Evolutionary conservation across 1,139 yeast genomes (phyloP).

Genomic region (Pichia terricola): DNA sequence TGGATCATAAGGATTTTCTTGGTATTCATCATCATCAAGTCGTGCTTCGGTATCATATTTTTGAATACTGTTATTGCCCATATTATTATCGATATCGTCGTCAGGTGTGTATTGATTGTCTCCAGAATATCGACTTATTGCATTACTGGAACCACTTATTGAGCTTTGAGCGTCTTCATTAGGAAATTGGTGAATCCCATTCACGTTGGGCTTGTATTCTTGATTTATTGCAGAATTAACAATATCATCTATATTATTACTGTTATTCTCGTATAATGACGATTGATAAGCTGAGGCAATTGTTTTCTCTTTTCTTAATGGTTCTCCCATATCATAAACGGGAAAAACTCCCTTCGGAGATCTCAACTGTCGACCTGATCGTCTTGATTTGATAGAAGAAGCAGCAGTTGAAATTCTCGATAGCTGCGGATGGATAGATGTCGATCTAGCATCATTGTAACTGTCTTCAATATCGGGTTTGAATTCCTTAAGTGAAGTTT

Average conservation of each 20-base stretch:
- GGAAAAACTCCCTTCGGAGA: slow-evolving; percentile 77
- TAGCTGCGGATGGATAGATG: slow-evolving; percentile 4
- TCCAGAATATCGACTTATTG: slow-evolving; percentile 2
- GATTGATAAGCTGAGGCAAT: slow-evolving; percentile 36
- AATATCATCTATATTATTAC: slow-evolving; percentile 12
- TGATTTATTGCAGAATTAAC: slow-evolving; percentile 4
- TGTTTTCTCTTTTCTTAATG: slow-evolving; percentile 43
- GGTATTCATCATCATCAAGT: slow-evolving; percentile 1
- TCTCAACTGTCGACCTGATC: slow-evolving; percentile 21
- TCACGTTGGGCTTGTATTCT: slow-evolving; percentile 2
- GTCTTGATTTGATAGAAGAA: slow-evolving; percentile 2
- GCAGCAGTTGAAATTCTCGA: slow-evolving; percentile 5
- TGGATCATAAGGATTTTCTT: slow-evolving; percentile 19
- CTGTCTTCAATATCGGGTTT: slow-evolving; percentile 9
- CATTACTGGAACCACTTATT: background rate
- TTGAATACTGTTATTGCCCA: background rate
- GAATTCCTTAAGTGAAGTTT: slow-evolving; percentile 6
- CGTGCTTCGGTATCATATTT: too few species aligned
- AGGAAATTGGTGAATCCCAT: background rate
- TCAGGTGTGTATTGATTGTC: background rate
- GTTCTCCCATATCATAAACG: slow-evolving; percentile 65
- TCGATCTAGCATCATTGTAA: slow-evolving; percentile 2
- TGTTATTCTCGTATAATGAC: slow-evolving; percentile 3
- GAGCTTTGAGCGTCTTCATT: background rate
- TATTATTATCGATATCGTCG: background rate